Conservation (phyloP, 1,284 basidiomycete species). For the Cryptococcus maquisensis region DNA sequence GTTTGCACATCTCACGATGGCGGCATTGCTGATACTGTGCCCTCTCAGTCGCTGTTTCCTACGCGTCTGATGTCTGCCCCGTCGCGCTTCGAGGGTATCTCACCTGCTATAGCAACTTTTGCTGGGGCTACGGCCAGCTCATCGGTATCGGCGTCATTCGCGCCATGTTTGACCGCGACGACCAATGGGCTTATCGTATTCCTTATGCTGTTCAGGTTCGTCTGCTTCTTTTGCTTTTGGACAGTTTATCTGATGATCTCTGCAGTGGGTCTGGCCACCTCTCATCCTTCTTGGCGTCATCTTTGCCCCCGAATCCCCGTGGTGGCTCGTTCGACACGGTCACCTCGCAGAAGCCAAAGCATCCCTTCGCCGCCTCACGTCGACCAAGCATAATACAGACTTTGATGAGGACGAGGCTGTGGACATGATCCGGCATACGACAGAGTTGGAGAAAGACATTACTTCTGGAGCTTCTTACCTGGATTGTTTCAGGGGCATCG, state of each 20-base stretch:
- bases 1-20: not conserved
- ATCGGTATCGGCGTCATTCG: constrained; percentile 46
- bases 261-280: constrained; percentile 40
- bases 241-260: not conserved
- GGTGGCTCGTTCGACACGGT: constrained; percentile 43
- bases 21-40: not conserved
- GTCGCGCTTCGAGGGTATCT: constrained; percentile 44
- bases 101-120: constrained; percentile 43
- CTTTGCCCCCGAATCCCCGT: constrained; percentile 35
- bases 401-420: constrained; percentile 49
- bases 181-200: constrained; percentile 35
- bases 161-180: constrained; percentile 30
- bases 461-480: constrained; percentile 39
- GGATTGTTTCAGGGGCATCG: constrained; percentile 51
- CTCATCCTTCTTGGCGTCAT: constrained; percentile 37
- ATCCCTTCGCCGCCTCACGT: constrained; percentile 45
- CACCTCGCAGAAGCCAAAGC: constrained; percentile 51
- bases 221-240: not conserved
- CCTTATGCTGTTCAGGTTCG: constrained; percentile 37
- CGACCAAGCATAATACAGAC: constrained; percentile 33
- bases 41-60: constrained; percentile 24
- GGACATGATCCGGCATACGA: constrained; percentile 48
- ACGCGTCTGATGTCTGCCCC: constrained; percentile 46
- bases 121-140: constrained; percentile 44
- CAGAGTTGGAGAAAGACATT: constrained; percentile 31